Evolutionary conservation across 2,329 filamentous ascomycete species (phyloP), one percentile per base, ranked within the genome.

Genomic region (Tympanopsis confertula): DNA sequence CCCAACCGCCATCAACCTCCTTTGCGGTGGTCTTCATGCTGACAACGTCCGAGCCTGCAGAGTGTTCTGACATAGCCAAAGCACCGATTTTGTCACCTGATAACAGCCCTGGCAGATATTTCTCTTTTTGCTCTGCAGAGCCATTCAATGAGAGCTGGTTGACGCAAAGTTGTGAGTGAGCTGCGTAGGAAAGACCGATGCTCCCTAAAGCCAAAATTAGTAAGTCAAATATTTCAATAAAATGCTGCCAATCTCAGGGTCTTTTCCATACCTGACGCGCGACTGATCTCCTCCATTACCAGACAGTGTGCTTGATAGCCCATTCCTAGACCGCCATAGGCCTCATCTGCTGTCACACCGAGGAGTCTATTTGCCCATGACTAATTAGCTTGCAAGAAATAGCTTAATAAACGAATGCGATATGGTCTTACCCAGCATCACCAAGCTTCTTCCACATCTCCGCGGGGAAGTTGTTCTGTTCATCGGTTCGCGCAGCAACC

Each of bases 261-360:
- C n/a, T n/a, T n/a, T n/a, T n/a, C n/a, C n/a, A 15, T 33, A 33
- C 30, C 30, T 33, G 30, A 33, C 10, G 81, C 81, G 45, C 80
- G 63, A 40, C 71, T 78, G 28, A 86, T 62, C 55, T 85, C 81
- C 52, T 86, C 81, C 66, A 85, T 74, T 13, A 85, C 76, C 1
- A 82, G 63, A 47, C 78, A 83, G 52, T 86, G 81, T 18, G 81
- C 80, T 55, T 85, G 81, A 47, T 85, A 86, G 17, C 81, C 81
- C 74, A 85, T 80, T 2, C 65, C 74, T 20, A 85, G 55, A 15
- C 81, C 81, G 14, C 81, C 81, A 44, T 81, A 82, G 42, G 79
- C 74, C 53, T 84, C 80, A 44, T 82, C 75, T 14, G 78, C 81
- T 0, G 81, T 86, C 32, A 83, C 74, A 36, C 81, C 81, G 13